Evolutionary conservation across 148 eudicot species (phyloP).

Genomic region (Fagopyrum homotropicum): DNA sequence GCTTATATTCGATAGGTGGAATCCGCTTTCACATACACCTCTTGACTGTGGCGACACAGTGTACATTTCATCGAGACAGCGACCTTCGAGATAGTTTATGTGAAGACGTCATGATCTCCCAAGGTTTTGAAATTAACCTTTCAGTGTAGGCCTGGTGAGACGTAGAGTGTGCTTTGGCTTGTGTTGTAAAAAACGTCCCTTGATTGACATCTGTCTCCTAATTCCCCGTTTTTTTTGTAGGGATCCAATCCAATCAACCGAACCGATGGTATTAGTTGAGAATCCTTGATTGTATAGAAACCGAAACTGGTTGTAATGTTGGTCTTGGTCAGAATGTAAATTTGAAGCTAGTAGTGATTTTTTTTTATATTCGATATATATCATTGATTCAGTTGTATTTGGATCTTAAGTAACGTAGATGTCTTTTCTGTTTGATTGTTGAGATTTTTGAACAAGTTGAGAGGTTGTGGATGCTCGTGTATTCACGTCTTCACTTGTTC

Average conservation of each 20-base stretch:
- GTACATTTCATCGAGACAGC: constrained; percentile 50
- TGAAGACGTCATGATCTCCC: not conserved
- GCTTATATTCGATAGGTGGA: constrained; percentile 89
- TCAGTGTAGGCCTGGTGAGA: not conserved
- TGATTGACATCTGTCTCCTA: not conserved
- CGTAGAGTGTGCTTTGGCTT: not conserved
- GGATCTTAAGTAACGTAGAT: not conserved
- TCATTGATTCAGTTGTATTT: not conserved
- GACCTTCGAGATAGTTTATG: constrained; percentile 27
- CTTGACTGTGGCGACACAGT: constrained; percentile 44
- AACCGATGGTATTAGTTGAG: not conserved
- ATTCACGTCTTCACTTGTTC: no score
- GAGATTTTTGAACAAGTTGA: no score
- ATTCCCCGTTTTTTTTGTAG: not conserved
- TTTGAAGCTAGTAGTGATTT: constrained; percentile 1
- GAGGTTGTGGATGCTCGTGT: no score
- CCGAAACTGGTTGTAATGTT: not conserved
- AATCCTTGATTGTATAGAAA: constrained; percentile 8
- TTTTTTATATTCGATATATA: not conserved
- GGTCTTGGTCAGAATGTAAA: constrained; percentile 3
- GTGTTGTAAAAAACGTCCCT: not conserved
- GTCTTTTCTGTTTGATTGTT: no score
- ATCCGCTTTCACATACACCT: constrained; percentile 70
- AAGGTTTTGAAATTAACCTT: not conserved
- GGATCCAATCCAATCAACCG: not conserved